Conservation (phyloP, 176 grass and related monocot species). For the barley (Hordeum vulgare) region DNA sequence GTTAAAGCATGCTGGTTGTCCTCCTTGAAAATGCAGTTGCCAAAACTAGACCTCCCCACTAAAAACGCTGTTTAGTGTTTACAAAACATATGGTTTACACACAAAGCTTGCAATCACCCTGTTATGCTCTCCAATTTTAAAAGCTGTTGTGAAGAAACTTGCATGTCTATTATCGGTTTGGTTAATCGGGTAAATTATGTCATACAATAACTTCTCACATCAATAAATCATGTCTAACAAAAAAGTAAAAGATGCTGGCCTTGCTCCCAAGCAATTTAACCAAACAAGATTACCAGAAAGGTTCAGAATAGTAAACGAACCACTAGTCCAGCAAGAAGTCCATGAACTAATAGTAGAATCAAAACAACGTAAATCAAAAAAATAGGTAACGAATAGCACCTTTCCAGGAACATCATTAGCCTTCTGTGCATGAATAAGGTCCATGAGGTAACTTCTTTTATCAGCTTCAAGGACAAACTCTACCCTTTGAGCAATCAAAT, state of each 20-base stretch:
- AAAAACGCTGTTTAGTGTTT: too few relatives aligned
- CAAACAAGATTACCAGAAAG: not conserved
- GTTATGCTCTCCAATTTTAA: not conserved
- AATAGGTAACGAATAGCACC: conserved; percentile 21
- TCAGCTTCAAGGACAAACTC: conserved; percentile 88
- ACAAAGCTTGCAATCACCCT: not conserved
- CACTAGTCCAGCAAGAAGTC: not conserved
- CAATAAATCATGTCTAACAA: not conserved
- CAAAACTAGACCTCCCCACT: not conserved
- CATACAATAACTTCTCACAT: not conserved
- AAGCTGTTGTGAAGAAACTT: not conserved
- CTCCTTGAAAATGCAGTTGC: not conserved
- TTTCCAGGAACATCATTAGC: conserved; percentile 77
- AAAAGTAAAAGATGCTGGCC: not conserved
- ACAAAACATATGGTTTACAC: not conserved
- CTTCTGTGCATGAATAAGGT: conserved; percentile 87
- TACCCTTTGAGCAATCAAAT: conserved; percentile 91
- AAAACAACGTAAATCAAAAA: conserved; percentile 1
- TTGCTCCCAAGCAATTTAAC: not conserved
- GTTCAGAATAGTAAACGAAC: not conserved
- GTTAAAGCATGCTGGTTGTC: not conserved
- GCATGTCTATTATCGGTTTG: not conserved
- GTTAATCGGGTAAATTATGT: not conserved
- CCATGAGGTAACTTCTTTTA: conserved; percentile 95
- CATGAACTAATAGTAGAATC: not conserved